Percentiles rank a stretch among this genome's conserved stretches.
These are phyloP conservation scores for Penicillium taxi DNA, from an alignment of 495 filamentous ascomycete species.

Conservation along the genomic window DNA sequence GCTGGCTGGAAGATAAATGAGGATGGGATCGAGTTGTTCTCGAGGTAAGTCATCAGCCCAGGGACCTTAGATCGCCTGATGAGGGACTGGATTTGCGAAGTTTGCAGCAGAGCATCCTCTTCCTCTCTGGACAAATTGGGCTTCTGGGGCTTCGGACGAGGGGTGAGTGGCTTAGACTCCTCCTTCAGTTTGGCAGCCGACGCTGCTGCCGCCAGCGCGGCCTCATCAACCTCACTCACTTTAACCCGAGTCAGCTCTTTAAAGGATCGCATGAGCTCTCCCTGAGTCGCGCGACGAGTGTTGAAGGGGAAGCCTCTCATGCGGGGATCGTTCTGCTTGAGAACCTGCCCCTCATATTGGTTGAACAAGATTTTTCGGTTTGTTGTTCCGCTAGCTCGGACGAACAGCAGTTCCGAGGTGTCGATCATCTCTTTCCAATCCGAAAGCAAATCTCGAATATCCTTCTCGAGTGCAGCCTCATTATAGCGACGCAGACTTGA, in stretches of 20 bases:
- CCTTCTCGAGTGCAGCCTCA: constrained; percentile 75
- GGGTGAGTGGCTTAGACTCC: constrained; percentile 29
- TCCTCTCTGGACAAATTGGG: constrained; percentile 66
- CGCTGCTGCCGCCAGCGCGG: constrained; percentile 42
- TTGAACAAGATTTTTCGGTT: constrained; percentile 83
- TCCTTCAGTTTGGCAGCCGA: constrained; percentile 24
- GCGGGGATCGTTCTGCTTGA: constrained; percentile 74
- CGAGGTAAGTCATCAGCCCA: constrained; percentile 75
- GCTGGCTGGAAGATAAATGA: constrained; percentile 68
- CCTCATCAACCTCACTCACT: constrained; percentile 63
- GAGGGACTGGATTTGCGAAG: constrained; percentile 75
- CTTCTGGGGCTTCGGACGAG: constrained; percentile 45
- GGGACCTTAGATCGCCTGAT: constrained; percentile 87
- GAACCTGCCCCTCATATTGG: constrained; percentile 78
- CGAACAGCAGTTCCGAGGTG: constrained; percentile 71
- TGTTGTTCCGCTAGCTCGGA: constrained; percentile 79
- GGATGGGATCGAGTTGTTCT: constrained; percentile 56
- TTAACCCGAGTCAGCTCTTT: constrained; percentile 88
- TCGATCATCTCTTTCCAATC: constrained; percentile 83
- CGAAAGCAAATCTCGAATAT: constrained; percentile 67
- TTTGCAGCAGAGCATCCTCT: constrained; percentile 70
- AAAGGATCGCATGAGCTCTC: constrained; percentile 87
- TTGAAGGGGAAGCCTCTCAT: constrained; percentile 87
- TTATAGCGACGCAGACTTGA: constrained; percentile 87
- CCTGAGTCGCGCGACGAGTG: constrained; percentile 88